Percentiles rank a stretch among this genome's conserved stretches.
These are phyloP conservation scores for Arachis stenosperma DNA, from an alignment of 306 rosid genomes.

Conservation along the genomic window DNA sequence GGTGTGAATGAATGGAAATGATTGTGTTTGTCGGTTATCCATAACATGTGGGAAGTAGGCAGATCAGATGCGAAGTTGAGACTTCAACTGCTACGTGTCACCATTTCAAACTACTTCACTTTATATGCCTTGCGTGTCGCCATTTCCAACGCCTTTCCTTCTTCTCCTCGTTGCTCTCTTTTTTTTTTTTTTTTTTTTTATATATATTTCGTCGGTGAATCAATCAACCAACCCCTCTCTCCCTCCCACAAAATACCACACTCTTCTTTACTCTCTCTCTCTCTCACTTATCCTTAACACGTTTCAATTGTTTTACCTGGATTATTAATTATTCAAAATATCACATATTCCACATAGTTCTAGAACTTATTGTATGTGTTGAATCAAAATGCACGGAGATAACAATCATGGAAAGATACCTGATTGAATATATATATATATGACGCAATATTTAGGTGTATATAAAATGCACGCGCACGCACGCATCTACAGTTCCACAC, in stretches of 20 bases:
- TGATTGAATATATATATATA: not conserved
- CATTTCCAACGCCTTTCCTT: constrained; percentile 16
- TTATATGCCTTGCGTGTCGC: constrained; percentile 50
- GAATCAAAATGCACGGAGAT: not conserved
- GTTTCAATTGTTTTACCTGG: not conserved
- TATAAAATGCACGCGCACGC: not conserved
- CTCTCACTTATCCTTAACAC: constrained; percentile 4
- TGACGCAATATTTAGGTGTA: not conserved
- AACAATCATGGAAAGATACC: not conserved
- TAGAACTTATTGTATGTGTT: constrained; percentile 7
- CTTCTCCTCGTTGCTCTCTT: not conserved
- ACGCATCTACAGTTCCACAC: too few species aligned
- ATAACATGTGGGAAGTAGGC: constrained; percentile 43
- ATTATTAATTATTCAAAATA: too few species aligned
- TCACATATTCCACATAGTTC: not conserved
- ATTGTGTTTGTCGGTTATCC: constrained; percentile 39
- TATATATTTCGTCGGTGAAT: constrained; percentile 48
- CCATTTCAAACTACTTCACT: not conserved
- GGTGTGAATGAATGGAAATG: not conserved
- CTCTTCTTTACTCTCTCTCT: constrained; percentile 42
- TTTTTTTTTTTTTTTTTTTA: too few species aligned
- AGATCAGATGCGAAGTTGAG: not conserved
- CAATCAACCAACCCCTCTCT: constrained; percentile 11
- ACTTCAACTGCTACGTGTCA: constrained; percentile 47
- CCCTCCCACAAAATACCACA: constrained; percentile 34